Conservation (phyloP, 2,329 filamentous ascomycete species). For the Trichoderma oligosporum region DNA sequence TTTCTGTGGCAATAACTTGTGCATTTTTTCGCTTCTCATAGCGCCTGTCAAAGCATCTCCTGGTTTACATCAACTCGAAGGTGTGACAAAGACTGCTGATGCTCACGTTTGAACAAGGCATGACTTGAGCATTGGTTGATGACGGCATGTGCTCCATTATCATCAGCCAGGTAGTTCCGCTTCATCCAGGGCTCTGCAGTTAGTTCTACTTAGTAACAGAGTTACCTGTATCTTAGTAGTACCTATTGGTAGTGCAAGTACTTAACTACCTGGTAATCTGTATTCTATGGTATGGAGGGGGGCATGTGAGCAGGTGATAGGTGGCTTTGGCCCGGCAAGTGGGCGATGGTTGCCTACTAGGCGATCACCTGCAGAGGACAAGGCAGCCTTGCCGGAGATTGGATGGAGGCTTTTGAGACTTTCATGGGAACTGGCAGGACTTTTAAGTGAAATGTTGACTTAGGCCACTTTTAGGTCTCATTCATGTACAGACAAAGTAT, state of each 20-base stretch:
- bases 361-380: constrained; percentile 15
- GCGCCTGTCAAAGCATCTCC: background rate
- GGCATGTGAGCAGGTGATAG: constrained; percentile 10
- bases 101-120: background rate
- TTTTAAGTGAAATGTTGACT: no score
- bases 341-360: constrained; percentile 2
- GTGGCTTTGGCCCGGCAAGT: constrained; percentile 2
- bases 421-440: no score
- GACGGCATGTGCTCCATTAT: constrained; percentile 6
- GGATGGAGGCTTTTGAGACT: no score
- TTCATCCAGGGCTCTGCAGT: background rate
- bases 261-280: no score
- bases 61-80: background rate
- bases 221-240: no score
- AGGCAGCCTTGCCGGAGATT: constrained; percentile 4
- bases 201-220: background rate
- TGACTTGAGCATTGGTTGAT: background rate
- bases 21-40: background rate
- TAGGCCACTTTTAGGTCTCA: no score
- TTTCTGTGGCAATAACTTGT: background rate
- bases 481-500: no score
- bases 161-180: background rate
- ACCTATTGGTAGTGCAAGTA: no score
- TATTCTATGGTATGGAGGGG: background rate
- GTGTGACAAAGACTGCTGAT: background rate